Base-by-base conservation (phyloP, 164 flowering plant species). In the Chimonanthus salicifolius region DNA sequence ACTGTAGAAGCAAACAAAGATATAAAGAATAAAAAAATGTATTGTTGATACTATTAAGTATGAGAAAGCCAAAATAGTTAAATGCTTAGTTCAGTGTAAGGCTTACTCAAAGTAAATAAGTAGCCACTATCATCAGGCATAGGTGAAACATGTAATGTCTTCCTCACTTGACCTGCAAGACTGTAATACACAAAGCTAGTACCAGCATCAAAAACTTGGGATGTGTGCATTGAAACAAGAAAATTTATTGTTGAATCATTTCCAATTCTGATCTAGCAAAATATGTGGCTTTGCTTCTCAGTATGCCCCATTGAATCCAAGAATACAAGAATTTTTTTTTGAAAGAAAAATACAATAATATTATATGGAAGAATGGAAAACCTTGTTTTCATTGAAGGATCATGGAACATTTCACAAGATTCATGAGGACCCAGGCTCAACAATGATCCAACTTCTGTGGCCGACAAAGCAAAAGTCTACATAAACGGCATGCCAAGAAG, bases 401-500 rank as follows among this genome's bases (percentile, higher is more conserved):
- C 99, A 78, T 95, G 99, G 77, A 89, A 91, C 78, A 95, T 88
- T 80, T 95, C 99, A 76, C 91, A 89, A 18, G 96, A 80, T 58
- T 87, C 93, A 20, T 33, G 70, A 60, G 93, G 82, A 74, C 87
- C 90, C 85, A 95, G 79, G 79, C 85, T 86, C 65, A 95, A 83
- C 75, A 95, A 62, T 44, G 97, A 87, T 49, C 99, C 99, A 73
- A 93, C 78, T 78, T 93, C 99, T 2, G 93, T 86, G 0, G 94
- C 82, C 5, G 96, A 90, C 76, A 95, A 83, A 78, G 94, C 94
- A 87, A 95, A 90, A 1, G 48, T 1, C 99, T 92, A 72, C 76
- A 89, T 71, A 74, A 70, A 9, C 62, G 64, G 6, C 47, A 75
- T 74, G n/a, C 15, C 16, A 80, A 75, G 49, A 51, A 78, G 71